phyloP scores from a whole-genome alignment of 75 land plant genomes.

The Chamaecyparis obtusa region DNA sequence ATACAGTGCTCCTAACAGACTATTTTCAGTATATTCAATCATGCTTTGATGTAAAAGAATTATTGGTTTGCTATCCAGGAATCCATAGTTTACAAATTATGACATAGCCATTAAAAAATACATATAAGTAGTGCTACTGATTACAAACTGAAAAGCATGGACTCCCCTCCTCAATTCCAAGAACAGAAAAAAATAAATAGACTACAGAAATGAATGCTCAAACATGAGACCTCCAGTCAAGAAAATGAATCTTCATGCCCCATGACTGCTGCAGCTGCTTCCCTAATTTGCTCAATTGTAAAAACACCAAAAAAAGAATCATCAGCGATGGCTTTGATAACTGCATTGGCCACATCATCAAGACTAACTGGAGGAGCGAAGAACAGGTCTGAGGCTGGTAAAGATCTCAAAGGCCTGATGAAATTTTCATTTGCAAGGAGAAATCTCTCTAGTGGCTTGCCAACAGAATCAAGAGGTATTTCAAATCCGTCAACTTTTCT shows the following conservation, averaged over 20 bases:
- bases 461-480: constrained; percentile 80
- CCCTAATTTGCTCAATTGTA: constrained; percentile 91
- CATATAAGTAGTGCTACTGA: not conserved
- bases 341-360: constrained; percentile 90
- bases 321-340: constrained; percentile 61
- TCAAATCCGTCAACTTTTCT: constrained; percentile 78
- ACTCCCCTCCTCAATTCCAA: not conserved
- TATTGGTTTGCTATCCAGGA: not conserved
- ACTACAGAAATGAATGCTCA: not conserved
- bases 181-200: not conserved
- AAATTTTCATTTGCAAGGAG: constrained; percentile 61
- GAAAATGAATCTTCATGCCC: not conserved
- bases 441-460: constrained; percentile 80
- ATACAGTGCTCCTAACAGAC: not conserved
- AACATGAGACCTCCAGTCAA: not conserved
- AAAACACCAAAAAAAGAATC: constrained; percentile 81
- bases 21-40: not conserved
- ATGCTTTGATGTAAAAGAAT: not conserved
- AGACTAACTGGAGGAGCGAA: constrained; percentile 88
- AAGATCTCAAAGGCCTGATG: constrained; percentile 60
- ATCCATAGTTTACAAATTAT: not conserved
- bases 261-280: constrained; percentile 70
- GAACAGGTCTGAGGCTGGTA: constrained; percentile 94
- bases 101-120: not conserved
- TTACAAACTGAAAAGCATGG: not conserved